Evolutionary conservation across 495 filamentous ascomycete species (phyloP), one percentile per base, ranked within the genome.

Genomic region (Terfezia claveryi): DNA sequence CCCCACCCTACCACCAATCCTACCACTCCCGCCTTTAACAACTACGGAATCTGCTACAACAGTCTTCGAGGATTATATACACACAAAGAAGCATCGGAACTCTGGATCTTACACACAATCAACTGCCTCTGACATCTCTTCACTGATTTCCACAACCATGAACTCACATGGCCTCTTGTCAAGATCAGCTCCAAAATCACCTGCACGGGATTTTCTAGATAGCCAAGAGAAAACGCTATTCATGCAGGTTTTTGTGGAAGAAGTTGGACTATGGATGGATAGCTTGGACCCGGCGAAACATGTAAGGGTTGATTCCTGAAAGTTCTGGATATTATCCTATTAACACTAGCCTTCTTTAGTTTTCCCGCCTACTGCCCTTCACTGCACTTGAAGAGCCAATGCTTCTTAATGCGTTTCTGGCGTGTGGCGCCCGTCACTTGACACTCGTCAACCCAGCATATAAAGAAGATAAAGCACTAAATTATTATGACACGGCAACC

Each of bases 231-330:
- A 94, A 64, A 74, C 87, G 2, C 72, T 80, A 44, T 84, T 86
- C 61, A 83, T 98, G 78, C 86, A 92, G 64, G 79, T 84, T 0
- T 98, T 93, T 64, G 79, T 91, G 27, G 85, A 93, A 62, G 83
- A 94, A 59, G 82, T 98, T 14, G 87, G 84, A 4, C 67, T 84
- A 16, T 94, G 89, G 84, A 91, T 98, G 86, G 91, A 96, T 66
- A 83, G 79, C 51, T 77, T 94, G 71, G 84, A 94, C 70, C 74
- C 76, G 36, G 73, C 77, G 63, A 92, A 93, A 71, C 85, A 95
- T 69, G 80, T 83, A 69, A 61, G 76, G 68, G 27, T 32, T 32
- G 27, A 32, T 32, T 32, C 27, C 2, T 32, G 1, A 32, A 32
- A 32, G 27, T 60, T 50, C 49, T 16, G 17, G n/a, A 4, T 10